Percentiles rank a stretch among this genome's conserved stretches.
These are phyloP conservation scores for Poterioochromonas sp. DNA, from an alignment of 352 stramenopile species.

Conservation along the genomic window DNA sequence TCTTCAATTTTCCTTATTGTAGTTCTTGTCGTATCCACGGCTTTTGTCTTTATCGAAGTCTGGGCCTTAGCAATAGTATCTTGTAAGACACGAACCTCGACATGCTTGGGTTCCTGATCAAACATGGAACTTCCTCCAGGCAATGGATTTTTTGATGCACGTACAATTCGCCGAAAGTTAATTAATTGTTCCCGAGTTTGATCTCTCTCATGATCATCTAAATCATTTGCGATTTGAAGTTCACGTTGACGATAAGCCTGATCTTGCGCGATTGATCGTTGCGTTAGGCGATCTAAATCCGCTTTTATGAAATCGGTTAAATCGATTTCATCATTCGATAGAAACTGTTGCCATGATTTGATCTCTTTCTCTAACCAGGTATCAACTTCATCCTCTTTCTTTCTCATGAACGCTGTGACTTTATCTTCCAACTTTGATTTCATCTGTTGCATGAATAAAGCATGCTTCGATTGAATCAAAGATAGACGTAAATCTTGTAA, in stretches of 20 bases:
- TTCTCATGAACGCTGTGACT: neutral
- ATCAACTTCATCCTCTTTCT: slow-evolving; percentile 20
- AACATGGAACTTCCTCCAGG: neutral
- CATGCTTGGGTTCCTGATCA: neutral
- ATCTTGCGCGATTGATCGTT: neutral
- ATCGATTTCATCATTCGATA: neutral
- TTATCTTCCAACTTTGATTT: slow-evolving; percentile 21
- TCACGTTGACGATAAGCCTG: slow-evolving; percentile 13
- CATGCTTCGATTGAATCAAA: slow-evolving; percentile 14
- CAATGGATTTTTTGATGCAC: neutral
- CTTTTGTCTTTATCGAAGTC: neutral
- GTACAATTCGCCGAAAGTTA: slow-evolving; percentile 17
- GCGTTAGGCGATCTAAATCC: neutral
- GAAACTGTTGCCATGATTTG: neutral
- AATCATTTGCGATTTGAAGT: neutral
- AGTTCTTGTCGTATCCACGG: neutral
- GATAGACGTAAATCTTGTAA: slow-evolving; percentile 8
- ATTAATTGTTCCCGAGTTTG: neutral
- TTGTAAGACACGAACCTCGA: slow-evolving; percentile 4
- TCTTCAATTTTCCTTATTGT: neutral
- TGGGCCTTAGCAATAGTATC: slow-evolving; percentile 14
- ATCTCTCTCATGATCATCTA: slow-evolving; percentile 27
- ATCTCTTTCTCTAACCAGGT: slow-evolving; percentile 3
- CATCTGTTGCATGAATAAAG: neutral
- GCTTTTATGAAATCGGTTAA: neutral